phyloP scores from a whole-genome alignment of 2,329 filamentous ascomycete species.

The Aureobasidium lini region DNA sequence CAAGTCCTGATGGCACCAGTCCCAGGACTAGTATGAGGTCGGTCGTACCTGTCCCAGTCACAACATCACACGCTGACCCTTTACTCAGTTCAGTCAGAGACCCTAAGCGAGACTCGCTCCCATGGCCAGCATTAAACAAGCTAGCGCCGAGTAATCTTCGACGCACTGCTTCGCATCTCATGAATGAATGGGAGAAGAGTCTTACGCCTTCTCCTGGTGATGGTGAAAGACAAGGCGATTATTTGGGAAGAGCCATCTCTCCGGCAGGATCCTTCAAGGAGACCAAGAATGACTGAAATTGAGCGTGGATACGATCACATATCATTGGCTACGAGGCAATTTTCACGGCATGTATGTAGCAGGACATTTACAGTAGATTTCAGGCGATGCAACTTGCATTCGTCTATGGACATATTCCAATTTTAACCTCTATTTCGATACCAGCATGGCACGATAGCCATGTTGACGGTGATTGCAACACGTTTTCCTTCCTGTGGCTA shows the following conservation, averaged over 20 bases:
- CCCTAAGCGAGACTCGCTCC: constrained; percentile 35
- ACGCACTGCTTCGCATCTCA: constrained; percentile 72
- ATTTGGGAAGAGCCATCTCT: not conserved
- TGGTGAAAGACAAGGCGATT: constrained; percentile 1
- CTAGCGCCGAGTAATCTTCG: constrained; percentile 70
- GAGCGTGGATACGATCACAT: too few species aligned
- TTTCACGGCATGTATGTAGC: not conserved
- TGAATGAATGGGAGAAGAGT: constrained; percentile 86
- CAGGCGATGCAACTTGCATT: too few species aligned
- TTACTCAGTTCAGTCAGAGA: constrained; percentile 7
- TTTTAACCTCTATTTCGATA: too few species aligned
- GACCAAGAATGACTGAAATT: constrained; percentile 12
- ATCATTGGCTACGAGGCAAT: too few species aligned
- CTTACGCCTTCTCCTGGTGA: constrained; percentile 34
- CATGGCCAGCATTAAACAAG: constrained; percentile 66
- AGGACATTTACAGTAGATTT: not conserved
- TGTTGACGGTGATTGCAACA: too few species aligned
- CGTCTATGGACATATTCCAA: not conserved
- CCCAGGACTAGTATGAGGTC: constrained; percentile 10
- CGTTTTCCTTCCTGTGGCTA: too few species aligned
- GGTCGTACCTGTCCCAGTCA: too few species aligned
- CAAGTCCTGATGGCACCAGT: constrained; percentile 30
- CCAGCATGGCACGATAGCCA: too few species aligned
- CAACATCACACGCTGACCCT: not conserved
- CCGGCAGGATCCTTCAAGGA: constrained; percentile 10